Conservation (phyloP, 2,329 filamentous ascomycete genomes). For the Xylaria sp. region DNA sequence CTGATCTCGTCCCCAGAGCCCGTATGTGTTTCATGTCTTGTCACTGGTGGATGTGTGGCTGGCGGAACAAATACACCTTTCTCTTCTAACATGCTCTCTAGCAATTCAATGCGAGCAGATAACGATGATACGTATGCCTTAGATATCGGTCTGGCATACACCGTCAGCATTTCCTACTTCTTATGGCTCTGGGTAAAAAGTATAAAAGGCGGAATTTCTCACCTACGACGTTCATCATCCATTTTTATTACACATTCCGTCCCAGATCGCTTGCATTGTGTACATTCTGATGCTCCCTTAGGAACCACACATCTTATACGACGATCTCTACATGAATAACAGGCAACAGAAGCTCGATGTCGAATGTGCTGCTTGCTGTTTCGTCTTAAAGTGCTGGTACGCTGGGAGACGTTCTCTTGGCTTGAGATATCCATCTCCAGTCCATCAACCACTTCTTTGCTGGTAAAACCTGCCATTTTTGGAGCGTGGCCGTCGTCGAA, state of each 20-base stretch:
- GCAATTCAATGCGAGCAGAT: conserved; percentile 35
- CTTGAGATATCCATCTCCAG: conserved; percentile 35
- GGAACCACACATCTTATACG: conserved; percentile 40
- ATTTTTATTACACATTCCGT: conserved; percentile 40
- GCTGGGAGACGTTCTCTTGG: conserved; percentile 37
- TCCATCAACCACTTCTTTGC: conserved; percentile 22
- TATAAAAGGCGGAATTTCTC: conserved; percentile 1
- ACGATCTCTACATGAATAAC: conserved; percentile 38
- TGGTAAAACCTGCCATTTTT: conserved; percentile 30
- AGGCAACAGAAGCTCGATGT: conserved; percentile 38
- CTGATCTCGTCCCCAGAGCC: conserved; percentile 28
- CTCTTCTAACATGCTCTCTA: conserved; percentile 37
- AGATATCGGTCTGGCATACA: conserved; percentile 32
- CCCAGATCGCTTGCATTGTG: conserved; percentile 37
- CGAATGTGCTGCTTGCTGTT: conserved; percentile 35
- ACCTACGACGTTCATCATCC: conserved; percentile 40
- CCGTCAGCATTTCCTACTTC: conserved; percentile 14
- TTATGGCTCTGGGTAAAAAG: not conserved
- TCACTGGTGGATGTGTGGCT: conserved; percentile 35
- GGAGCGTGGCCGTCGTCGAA: conserved; percentile 5
- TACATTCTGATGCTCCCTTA: conserved; percentile 34
- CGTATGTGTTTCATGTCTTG: conserved; percentile 31
- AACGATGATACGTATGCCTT: conserved; percentile 39
- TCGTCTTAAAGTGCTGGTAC: conserved; percentile 23
- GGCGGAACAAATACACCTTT: conserved; percentile 31